Evolutionary conservation across 495 filamentous ascomycete genomes (phyloP).

Genomic region (Trichocladium uniseriatum): DNA sequence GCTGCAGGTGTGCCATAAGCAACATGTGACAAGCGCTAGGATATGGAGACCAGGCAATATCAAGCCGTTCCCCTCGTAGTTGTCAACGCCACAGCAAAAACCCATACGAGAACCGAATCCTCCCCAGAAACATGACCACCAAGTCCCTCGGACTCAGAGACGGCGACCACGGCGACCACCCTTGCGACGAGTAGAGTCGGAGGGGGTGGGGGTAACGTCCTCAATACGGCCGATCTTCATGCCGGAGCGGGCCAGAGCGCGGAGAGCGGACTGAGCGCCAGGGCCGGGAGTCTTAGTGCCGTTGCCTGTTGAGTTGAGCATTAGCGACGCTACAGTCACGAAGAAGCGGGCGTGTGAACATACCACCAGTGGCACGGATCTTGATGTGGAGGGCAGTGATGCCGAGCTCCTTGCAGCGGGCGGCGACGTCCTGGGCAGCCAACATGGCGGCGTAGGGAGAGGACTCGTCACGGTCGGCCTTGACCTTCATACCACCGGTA

Average conservation of each 20-base stretch:
- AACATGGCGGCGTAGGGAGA: conserved; percentile 99
- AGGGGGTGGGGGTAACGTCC: conserved; percentile 97
- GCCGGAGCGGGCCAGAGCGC: conserved; percentile 92
- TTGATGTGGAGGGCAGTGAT: conserved; percentile 99
- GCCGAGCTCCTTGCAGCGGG: conserved; percentile 97
- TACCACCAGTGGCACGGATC: conserved; percentile 98
- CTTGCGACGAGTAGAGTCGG: conserved; percentile 97
- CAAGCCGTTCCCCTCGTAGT: conserved; percentile 61
- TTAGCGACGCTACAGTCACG: background rate
- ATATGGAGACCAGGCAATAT: conserved; percentile 55
- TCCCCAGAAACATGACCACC: conserved; percentile 27
- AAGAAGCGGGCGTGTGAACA: conserved; percentile 12
- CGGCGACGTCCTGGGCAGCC: conserved; percentile 91
- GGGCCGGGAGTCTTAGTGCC: conserved; percentile 99
- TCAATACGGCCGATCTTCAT: conserved; percentile 99
- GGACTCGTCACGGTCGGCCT: conserved; percentile 99
- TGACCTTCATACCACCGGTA: conserved; percentile 99
- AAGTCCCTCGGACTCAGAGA: conserved; percentile 54
- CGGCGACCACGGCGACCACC: conserved; percentile 99
- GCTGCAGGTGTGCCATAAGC: conserved; percentile 44
- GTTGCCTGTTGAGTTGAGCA: conserved; percentile 50
- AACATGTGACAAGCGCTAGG: conserved; percentile 44
- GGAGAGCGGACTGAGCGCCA: conserved; percentile 97
- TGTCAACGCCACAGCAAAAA: conserved; percentile 49
- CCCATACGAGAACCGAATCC: conserved; percentile 36